These are phyloP conservation scores for Penicillium vulpinum DNA, from an alignment of 2,329 filamentous ascomycete genomes.

Conservation along the genomic window DNA sequence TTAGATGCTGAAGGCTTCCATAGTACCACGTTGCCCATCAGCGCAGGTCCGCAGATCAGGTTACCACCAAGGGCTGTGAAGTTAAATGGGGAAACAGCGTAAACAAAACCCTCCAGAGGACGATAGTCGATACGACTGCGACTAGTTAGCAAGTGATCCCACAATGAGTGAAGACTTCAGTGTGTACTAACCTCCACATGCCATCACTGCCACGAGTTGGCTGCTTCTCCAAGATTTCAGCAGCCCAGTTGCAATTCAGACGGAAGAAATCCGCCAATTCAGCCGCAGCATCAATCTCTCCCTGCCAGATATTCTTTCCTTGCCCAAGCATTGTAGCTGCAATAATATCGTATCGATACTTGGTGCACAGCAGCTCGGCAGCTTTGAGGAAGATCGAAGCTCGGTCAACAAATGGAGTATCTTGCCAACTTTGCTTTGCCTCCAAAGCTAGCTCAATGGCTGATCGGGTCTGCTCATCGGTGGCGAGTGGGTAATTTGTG, in stretches of 20 bases:
- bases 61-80: constrained; percentile 94
- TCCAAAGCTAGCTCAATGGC: constrained; percentile 80
- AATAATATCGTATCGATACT: constrained; percentile 94
- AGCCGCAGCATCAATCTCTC: constrained; percentile 89
- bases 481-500: constrained; percentile 80
- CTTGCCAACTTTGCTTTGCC: constrained; percentile 81
- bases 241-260: constrained; percentile 65
- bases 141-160: neutral
- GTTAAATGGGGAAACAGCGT: constrained; percentile 92
- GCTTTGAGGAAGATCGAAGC: constrained; percentile 92
- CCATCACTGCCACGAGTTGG: constrained; percentile 77
- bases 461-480: constrained; percentile 67
- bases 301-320: constrained; percentile 96
- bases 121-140: constrained; percentile 74
- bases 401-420: constrained; percentile 80
- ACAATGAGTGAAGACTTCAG: neutral
- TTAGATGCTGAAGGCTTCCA: constrained; percentile 93
- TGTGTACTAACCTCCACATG: constrained; percentile 70
- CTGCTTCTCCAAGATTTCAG: constrained; percentile 82
- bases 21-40: constrained; percentile 91
- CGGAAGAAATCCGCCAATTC: constrained; percentile 88
- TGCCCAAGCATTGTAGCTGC: constrained; percentile 92
- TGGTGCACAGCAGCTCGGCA: constrained; percentile 79
- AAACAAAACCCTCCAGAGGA: constrained; percentile 90
- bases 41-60: constrained; percentile 74